Evolutionary conservation across 306 rosid species (phyloP), one percentile per base, ranked within the genome.

Genomic region (Malus sylvestris): DNA sequence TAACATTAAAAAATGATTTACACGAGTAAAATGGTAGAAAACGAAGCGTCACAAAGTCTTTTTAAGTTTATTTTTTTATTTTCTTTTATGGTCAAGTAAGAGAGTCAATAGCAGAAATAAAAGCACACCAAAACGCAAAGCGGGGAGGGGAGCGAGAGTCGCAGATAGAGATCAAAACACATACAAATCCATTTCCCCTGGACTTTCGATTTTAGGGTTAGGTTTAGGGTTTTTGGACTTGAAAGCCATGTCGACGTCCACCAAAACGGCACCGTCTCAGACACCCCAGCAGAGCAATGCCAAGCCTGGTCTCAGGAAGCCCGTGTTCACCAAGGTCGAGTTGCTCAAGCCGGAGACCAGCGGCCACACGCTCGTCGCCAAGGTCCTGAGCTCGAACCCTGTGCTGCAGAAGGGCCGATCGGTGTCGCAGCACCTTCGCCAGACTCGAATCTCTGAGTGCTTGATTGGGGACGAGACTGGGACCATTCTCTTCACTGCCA

Each of bases 381-480:
- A 85, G 90, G 96, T 93, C 18, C 70, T 90, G 16, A 79, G 82
- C 59, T 68, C 93, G 49, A 80, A 84, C 80, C 86, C 89, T 2
- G 96, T 93, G 11, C 44, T 90, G 79, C 91, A 93, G 76, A 93
- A 93, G 64, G 91, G 91, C 49, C 84, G 94, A 40, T 85, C 97
- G 60, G 83, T 85, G 59, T 90, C 96, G 10, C 90, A 84, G 18
- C 88, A 81, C 72, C 80, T 84, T 70, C 96, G 97, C 10, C 96
- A 91, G 61, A 87, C 92, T 32, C 89, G 90, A 46, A 93, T 93
- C 89, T 87, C 96, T 1, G 97, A 93, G 89, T 93, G 94, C 85
- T 86, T 93, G 70, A 80, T 89, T 80, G 94, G 96, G 4, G 97
- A 93, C 52, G 96, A 93, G 78, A 93, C 96, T 5, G 97, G 86